Base-by-base conservation (phyloP, 495 filamentous ascomycete species). In the Parathielavia appendiculata region DNA sequence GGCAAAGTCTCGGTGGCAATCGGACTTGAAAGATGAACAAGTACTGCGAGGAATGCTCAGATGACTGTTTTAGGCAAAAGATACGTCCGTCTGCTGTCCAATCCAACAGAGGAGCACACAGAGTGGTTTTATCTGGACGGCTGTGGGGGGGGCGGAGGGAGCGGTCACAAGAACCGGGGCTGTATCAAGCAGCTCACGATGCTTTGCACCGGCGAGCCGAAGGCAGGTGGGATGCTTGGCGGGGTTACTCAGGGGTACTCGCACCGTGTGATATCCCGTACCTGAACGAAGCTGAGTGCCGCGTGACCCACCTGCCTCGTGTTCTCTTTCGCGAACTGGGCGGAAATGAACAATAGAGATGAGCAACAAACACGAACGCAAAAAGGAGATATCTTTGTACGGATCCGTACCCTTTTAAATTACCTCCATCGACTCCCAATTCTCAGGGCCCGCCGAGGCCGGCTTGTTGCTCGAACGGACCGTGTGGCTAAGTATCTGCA, bases 121-220 rank as follows among this genome's bases (percentile, higher is more conserved):
- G 47, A 59, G 19, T 59, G 45, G 16, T 58, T 65, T 65, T 62
- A 65, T 48, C 39, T 17, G 34, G 19, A 45, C 49, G 47, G 32
- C 22, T 51, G 48, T 48, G 45, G 51, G 47, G 57, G 40, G 16
- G 32, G 19, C 19, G 43, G 58, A 51, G 49, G 58, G 41, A 54
- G 34, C 56, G 59, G 59, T 66, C 61, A 66, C 63, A 59, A 40
- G 52, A 45, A 51, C 54, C 52, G 51, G 19, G 45, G 58, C 48
- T 46, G 61, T 58, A 60, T 50, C 52, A 58, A 54, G 46, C 40
- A 51, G 55, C 52, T n/a, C 34, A 56, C 56, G 52, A 23, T 17
- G 32, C 17, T 32, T 35, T 36, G 7, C 13, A 26, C 11, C 48
- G 52, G 39, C 38, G 9, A 11, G 17, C 55, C 52, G 19, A 22